Evolutionary conservation across 441 rosid genomes (phyloP), one percentile per base, ranked within the genome.

Genomic region (Theobroma grandiflorum): DNA sequence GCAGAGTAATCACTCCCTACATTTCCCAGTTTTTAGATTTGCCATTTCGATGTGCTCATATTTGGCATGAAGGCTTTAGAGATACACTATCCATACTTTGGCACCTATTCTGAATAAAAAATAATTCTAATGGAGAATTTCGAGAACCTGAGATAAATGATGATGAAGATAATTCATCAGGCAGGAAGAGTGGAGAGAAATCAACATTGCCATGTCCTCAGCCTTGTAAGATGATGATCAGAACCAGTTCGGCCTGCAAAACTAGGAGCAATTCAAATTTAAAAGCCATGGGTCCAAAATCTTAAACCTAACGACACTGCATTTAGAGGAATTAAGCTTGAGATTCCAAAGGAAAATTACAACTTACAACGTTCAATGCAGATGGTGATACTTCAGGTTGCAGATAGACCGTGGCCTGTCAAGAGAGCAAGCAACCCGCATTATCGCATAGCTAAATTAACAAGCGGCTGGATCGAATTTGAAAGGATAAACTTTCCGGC

Each of bases 21-120:
- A 65, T 57, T 79, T 82, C 10, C 49, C 85, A 40, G 78, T 82
- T 66, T 85, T 85, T 62, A 33, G 73, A 42, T 82, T 82, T 62
- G 83, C 31, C 53, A 4, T 78, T 84, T 87, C 38, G 61, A 61
- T 8, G 87, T 84, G 22, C 38, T 85, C 69, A 77, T 87, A 64
- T 85, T 79, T 45, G 82, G 84, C 75, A 68, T 10, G 53, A 79
- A 57, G 40, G 58, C 85, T 61, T 43, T 79, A 1, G 88, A 87
- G 79, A 80, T 87, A 4, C 74, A 79, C 9, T 87, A 87, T 79
- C 80, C 85, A 2, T 7, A 49, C 14, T 6, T 22, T 16, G 0
- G 31, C 31, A 26, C 31, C 31, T 26, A 26, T 26, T 26, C 31
- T 26, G 31, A 26, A 26, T 0, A 26, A 26, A 26, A 26, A 26